Conservation (phyloP, 257 asterid species). For the Coffea eugenioides region DNA sequence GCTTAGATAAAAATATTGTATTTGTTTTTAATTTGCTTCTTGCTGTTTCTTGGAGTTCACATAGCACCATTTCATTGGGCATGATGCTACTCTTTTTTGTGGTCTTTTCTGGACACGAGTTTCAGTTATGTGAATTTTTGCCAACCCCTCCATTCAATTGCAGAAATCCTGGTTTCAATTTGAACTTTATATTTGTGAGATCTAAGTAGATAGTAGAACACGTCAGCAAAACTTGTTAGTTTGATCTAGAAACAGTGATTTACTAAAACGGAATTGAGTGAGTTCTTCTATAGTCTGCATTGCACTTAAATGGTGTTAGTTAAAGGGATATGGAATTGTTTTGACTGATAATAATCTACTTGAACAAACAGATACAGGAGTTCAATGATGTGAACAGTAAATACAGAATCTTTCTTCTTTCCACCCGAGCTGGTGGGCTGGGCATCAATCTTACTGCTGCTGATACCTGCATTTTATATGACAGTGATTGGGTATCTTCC, state of each 20-base stretch:
- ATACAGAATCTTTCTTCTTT: constrained; percentile 76
- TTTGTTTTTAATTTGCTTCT: too few species aligned
- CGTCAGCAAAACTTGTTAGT: background rate
- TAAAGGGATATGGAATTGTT: background rate
- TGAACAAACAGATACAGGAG: constrained; percentile 63
- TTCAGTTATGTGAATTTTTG: background rate
- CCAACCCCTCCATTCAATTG: background rate
- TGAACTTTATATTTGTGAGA: background rate
- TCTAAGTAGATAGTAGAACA: background rate
- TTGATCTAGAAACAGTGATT: constrained; percentile 1
- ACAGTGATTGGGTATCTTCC: constrained; percentile 90
- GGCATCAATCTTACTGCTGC: constrained; percentile 99
- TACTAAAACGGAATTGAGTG: background rate
- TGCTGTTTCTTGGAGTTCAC: background rate
- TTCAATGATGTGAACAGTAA: constrained; percentile 70
- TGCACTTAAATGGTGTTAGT: background rate
- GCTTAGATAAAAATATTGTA: background rate
- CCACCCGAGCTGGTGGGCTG: constrained; percentile 99
- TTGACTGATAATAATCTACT: background rate
- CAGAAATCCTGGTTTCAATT: background rate
- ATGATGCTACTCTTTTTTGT: background rate
- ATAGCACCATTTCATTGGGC: background rate
- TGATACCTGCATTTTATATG: constrained; percentile 95
- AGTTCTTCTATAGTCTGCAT: background rate
- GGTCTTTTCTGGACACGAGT: background rate